Evolutionary conservation across 1,139 yeast genomes (phyloP), one percentile per base, ranked within the genome.

Genomic region (Pichia sp.): DNA sequence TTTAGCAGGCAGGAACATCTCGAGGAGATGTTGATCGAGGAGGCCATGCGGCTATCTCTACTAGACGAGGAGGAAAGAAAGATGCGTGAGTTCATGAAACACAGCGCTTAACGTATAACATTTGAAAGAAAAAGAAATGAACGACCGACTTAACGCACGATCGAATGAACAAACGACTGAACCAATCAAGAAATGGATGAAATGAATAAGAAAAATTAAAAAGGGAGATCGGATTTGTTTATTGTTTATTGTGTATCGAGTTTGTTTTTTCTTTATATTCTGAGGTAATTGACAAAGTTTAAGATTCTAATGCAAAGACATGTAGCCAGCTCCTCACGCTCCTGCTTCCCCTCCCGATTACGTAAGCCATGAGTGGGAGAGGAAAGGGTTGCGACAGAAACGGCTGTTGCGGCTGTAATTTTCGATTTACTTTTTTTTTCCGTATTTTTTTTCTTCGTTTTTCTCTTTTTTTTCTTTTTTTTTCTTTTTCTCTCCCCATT

Each of bases 1-100:
- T 42, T 15, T 16, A 42, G 13, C 30, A 36, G 54, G 32, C 47
- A 52, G 26, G 50, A 46, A 41, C 52, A 49, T 11, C 61, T 87
- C 48, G 96, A 90, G 67, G 88, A 87, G 54, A 74, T 86, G 61
- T 87, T 90, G 96, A 77, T 90, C 54, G 87, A 86, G 62, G 92
- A 89, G 66, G 97, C 97, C 0, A 76, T 90, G 68, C 74, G 90
- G 60, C 74, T 90, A 51, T 84, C 90, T 47, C 68, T 88, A 47
- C 69, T 85, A 50, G 96, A 88, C 57, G 88, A 85, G 15, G 58
- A 55, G n/a, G 58, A 55, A 23, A 16, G 58, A 3, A 47, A 54
- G 11, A 11, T 51, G 47, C 50, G 42, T 8, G 51, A 47, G 23
- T 26, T 36, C 32, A 44, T 36, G 43, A 50, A 46, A 34, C 30